Conservation (phyloP, 2,329 filamentous ascomycete species). For the Hyphodiscus sp. region DNA sequence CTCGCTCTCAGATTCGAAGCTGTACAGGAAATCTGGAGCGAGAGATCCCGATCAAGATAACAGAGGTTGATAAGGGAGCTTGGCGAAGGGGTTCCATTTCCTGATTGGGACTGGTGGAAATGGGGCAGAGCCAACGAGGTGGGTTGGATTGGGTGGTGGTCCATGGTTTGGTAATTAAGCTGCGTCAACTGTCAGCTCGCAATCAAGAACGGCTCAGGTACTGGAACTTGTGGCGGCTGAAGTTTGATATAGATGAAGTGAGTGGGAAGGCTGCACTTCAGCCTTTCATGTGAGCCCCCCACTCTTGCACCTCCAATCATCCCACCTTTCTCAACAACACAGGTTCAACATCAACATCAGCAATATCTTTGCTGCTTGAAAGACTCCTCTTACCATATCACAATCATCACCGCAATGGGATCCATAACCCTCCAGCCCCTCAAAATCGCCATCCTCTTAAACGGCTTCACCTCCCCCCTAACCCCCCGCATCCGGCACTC, state of each 20-base stretch:
- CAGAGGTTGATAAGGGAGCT: conserved; percentile 2
- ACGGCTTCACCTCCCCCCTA: conserved; percentile 4
- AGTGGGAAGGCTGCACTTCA: too few relatives aligned
- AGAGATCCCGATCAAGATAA: neutral
- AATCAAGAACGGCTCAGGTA: neutral
- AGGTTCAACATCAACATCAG: too few relatives aligned
- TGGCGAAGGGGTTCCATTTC: neutral
- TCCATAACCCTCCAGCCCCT: neutral
- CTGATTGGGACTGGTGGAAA: neutral
- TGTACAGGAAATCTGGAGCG: neutral
- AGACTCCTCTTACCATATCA: neutral
- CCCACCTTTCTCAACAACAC: too few relatives aligned
- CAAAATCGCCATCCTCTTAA: conserved; percentile 11
- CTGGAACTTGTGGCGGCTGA: too few relatives aligned
- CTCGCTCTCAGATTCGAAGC: neutral
- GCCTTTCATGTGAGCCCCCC: too few relatives aligned
- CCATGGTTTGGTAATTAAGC: neutral
- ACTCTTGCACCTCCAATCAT: too few relatives aligned
- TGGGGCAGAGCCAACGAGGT: neutral
- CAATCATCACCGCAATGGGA: neutral
- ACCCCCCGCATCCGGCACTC: conserved; percentile 2
- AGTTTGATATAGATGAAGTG: too few relatives aligned
- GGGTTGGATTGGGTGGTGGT: neutral
- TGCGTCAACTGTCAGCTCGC: neutral
- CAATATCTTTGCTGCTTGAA: too few relatives aligned